phyloP scores from a whole-genome alignment of 805 yeast species.

The Hanseniaspora hatyaiensis region DNA sequence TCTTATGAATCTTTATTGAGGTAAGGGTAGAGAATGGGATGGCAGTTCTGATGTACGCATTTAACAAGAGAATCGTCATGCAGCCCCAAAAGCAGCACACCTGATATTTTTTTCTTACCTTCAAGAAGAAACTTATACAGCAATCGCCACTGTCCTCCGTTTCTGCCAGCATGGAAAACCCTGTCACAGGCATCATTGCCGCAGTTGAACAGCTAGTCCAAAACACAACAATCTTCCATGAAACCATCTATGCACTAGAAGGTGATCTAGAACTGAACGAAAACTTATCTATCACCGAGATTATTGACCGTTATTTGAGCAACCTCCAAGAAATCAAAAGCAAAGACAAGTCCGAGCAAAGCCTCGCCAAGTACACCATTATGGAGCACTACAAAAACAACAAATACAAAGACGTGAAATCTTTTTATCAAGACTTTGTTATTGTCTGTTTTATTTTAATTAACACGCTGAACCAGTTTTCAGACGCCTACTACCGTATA shows the following conservation, averaged over 20 bases:
- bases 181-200: not conserved
- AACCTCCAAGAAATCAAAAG: not conserved
- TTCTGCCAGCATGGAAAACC: no score
- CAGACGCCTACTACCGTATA: slow-evolving; percentile 38
- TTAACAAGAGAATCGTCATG: no score
- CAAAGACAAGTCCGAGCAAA: slow-evolving; percentile 7
- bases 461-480: slow-evolving; percentile 38
- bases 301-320: slow-evolving; percentile 7
- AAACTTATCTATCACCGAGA: slow-evolving; percentile 17
- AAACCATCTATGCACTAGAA: slow-evolving; percentile 19
- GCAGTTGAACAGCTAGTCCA: not conserved
- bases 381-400: slow-evolving; percentile 31
- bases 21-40: no score
- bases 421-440: slow-evolving; percentile 55
- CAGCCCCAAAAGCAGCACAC: no score
- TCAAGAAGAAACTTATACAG: not conserved
- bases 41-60: no score
- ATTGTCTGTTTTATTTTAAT: slow-evolving; percentile 42
- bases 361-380: slow-evolving; percentile 32
- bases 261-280: slow-evolving; percentile 23
- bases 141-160: no score
- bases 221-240: slow-evolving; percentile 25
- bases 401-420: slow-evolving; percentile 31
- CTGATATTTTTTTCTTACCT: not conserved
- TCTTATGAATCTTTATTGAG: no score